phyloP scores from a whole-genome alignment of 208 protist species.

The Acanthamoeba healyi region DNA sequence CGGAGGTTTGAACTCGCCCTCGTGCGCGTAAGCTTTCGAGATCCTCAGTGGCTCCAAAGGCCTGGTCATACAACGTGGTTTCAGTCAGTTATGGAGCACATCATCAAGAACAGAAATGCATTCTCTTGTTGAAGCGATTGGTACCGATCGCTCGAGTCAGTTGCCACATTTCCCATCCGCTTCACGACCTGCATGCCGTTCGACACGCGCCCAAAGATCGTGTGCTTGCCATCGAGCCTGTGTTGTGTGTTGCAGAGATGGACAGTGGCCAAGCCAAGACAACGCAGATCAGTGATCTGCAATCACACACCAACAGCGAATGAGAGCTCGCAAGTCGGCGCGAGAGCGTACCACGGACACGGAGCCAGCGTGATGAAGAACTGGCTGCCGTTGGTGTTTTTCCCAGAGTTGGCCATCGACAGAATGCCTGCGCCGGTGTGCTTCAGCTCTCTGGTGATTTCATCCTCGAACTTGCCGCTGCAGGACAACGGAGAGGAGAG shows the following conservation, averaged over 20 bases:
- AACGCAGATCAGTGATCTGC: too few species aligned
- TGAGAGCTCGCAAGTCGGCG: too few species aligned
- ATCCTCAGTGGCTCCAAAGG: constrained; percentile 35
- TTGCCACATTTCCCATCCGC: constrained; percentile 39
- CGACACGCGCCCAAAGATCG: constrained; percentile 64
- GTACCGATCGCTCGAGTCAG: constrained; percentile 38
- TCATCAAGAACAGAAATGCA: not conserved
- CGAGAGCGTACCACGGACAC: constrained; percentile 85
- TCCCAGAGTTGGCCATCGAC: constrained; percentile 60
- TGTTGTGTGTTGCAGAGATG: too few species aligned
- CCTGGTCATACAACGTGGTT: not conserved
- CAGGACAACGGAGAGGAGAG: not conserved
- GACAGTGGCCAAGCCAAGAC: too few species aligned
- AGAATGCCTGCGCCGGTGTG: constrained; percentile 83
- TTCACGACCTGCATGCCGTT: constrained; percentile 68
- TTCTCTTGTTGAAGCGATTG: too few species aligned
- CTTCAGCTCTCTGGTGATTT: constrained; percentile 96
- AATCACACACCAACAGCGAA: too few species aligned
- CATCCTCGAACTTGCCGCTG: constrained; percentile 93
- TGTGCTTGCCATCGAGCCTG: constrained; percentile 66
- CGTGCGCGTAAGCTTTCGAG: not conserved
- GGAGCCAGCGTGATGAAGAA: constrained; percentile 89
- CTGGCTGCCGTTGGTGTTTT: constrained; percentile 90
- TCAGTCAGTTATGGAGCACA: too few species aligned
- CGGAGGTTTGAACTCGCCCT: constrained; percentile 21